Percentiles rank a stretch among this genome's conserved stretches.
Evolutionary conservation across 1,139 yeast genomes (phyloP).

Genomic region (Chernovozyma aurita): DNA sequence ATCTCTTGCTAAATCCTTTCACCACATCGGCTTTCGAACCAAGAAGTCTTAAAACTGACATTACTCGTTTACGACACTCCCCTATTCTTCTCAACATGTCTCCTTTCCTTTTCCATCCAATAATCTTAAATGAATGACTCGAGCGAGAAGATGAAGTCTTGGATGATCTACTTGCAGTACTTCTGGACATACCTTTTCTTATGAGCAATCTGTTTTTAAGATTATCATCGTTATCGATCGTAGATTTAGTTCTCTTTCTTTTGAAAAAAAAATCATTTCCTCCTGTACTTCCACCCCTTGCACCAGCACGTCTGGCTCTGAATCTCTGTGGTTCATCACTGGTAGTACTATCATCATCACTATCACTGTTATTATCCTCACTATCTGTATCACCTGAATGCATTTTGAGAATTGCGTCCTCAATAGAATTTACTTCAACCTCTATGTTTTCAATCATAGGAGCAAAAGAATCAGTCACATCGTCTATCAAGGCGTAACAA

Average conservation of each 20-base stretch:
- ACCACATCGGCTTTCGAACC: slow-evolving; percentile 96
- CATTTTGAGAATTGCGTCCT: slow-evolving; percentile 84
- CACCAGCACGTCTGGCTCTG: background rate
- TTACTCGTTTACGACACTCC: slow-evolving; percentile 89
- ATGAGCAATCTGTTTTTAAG: slow-evolving; percentile 1
- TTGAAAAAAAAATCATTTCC: slow-evolving; percentile 27
- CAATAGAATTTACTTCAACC: slow-evolving; percentile 86
- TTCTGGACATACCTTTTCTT: background rate
- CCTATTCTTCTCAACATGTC: slow-evolving; percentile 94
- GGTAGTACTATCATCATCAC: slow-evolving; percentile 14
- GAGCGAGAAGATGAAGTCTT: slow-evolving; percentile 7
- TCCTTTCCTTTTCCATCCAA: slow-evolving; percentile 86
- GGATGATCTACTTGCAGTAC: background rate
- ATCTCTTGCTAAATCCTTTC: slow-evolving; percentile 87
- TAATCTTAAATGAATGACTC: slow-evolving; percentile 47
- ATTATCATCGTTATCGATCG: slow-evolving; percentile 24
- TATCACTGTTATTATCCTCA: slow-evolving; percentile 37
- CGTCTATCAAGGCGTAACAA: slow-evolving; percentile 93
- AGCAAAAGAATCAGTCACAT: slow-evolving; percentile 94
- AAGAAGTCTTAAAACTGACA: slow-evolving; percentile 78
- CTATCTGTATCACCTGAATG: slow-evolving; percentile 60
- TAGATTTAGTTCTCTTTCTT: slow-evolving; percentile 36
- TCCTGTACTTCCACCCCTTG: background rate
- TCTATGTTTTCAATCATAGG: slow-evolving; percentile 94
- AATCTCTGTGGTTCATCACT: background rate